Evolutionary conservation across 73 alveolate species (phyloP).

Genomic region (Breviolum minutum): DNA sequence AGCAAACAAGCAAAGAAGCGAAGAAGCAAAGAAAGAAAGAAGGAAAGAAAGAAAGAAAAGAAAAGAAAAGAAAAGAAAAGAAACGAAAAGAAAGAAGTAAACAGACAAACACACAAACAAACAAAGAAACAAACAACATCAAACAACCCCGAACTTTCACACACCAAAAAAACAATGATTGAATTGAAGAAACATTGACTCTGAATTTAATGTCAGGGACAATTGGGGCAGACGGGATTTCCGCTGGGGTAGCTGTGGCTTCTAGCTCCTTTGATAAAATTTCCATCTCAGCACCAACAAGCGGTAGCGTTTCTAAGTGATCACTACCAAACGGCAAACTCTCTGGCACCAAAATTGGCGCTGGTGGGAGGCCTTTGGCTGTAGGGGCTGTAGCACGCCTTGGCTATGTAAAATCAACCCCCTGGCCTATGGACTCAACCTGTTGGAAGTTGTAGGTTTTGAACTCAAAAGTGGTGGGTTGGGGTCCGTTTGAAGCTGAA

Average conservation of each 20-base stretch:
- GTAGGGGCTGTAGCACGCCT: neutral
- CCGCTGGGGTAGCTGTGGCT: neutral
- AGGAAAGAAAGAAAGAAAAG: too few relatives aligned
- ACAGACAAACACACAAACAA: too few relatives aligned
- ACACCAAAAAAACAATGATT: neutral
- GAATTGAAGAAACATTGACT: neutral
- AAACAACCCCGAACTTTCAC: neutral
- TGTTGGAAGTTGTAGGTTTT: neutral
- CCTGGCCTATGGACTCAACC: neutral
- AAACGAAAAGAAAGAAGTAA: too few relatives aligned
- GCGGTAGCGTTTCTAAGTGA: neutral
- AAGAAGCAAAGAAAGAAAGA: neutral
- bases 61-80: too few relatives aligned
- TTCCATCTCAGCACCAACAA: neutral
- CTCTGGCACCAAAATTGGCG: neutral
- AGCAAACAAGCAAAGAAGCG: too few relatives aligned
- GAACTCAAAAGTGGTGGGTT: neutral
- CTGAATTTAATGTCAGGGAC: neutral
- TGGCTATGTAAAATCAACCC: neutral
- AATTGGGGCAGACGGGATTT: neutral
- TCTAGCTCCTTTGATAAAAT: neutral
- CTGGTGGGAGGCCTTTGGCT: neutral
- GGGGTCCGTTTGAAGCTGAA: neutral
- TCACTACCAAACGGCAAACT: neutral
- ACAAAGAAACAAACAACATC: too few relatives aligned